These are phyloP conservation scores for Lagenaria siceraria DNA, from an alignment of 306 rosid genomes.

Conservation along the genomic window DNA sequence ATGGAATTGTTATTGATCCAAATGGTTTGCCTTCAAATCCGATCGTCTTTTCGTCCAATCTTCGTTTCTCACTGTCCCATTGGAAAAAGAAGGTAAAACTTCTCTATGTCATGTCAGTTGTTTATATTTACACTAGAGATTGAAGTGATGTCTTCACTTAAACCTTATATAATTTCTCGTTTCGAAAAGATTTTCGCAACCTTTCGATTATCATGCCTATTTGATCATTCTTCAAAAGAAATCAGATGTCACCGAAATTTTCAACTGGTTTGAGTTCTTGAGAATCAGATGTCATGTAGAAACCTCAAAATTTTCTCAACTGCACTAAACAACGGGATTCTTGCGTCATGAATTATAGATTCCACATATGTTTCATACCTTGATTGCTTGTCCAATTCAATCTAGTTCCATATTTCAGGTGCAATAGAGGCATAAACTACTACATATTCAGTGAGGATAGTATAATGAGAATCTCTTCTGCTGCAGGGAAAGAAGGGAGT, in stretches of 20 bases:
- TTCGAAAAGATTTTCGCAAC: not conserved
- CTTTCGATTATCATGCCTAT: not conserved
- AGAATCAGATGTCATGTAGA: not conserved
- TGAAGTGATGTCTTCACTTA: not conserved
- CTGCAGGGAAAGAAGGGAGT: constrained; percentile 89
- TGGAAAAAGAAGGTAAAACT: constrained; percentile 56
- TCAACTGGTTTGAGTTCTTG: not conserved
- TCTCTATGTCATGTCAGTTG: not conserved
- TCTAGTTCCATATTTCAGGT: not conserved
- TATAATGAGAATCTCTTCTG: constrained; percentile 1
- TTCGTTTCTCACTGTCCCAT: constrained; percentile 58
- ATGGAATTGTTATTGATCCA: constrained; percentile 64
- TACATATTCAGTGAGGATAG: not conserved
- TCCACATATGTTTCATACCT: not conserved
- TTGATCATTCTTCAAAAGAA: not conserved
- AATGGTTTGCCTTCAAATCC: constrained; percentile 42
- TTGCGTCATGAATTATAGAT: not conserved
- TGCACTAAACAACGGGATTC: not conserved
- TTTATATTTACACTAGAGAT: not conserved
- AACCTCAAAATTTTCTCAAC: not conserved
- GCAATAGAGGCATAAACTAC: not conserved
- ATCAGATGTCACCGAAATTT: not conserved
- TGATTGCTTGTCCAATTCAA: not conserved
- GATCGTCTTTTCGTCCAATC: constrained; percentile 33
- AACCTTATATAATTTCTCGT: not conserved